These are phyloP conservation scores for Xylaria sp. DNA, from an alignment of 2,329 filamentous ascomycete species.

Conservation along the genomic window DNA sequence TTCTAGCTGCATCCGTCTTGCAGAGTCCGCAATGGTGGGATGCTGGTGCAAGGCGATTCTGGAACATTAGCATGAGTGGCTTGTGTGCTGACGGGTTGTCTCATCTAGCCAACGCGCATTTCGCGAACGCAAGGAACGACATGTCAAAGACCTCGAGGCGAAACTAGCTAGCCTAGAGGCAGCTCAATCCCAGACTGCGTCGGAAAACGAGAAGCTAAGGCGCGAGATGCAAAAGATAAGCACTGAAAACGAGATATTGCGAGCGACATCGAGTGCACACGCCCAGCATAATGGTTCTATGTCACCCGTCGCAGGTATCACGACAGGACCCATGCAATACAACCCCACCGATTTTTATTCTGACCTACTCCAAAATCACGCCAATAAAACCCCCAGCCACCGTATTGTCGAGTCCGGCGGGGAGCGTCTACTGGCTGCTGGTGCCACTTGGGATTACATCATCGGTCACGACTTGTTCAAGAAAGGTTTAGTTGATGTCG, in stretches of 20 bases:
- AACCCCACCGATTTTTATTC: constrained; percentile 78
- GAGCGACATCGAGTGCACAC: constrained; percentile 72
- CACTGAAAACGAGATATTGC: constrained; percentile 92
- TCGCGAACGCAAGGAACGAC: constrained; percentile 92
- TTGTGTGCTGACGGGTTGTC: constrained; percentile 18
- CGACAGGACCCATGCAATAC: constrained; percentile 75
- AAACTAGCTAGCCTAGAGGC: constrained; percentile 83
- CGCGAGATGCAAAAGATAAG: constrained; percentile 83
- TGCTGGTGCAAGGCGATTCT: not conserved
- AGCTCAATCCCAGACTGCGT: constrained; percentile 74
- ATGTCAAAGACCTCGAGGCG: constrained; percentile 90
- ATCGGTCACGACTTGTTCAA: constrained; percentile 81
- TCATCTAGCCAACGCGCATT: constrained; percentile 85
- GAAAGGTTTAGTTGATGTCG: constrained; percentile 82
- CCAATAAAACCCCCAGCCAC: constrained; percentile 72
- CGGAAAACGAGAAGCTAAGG: constrained; percentile 88
- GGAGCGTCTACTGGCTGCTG: constrained; percentile 76
- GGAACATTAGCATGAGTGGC: not conserved
- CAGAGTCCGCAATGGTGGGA: not conserved
- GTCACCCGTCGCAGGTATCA: constrained; percentile 57
- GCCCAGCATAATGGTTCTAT: constrained; percentile 50
- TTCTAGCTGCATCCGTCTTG: not conserved
- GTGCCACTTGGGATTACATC: constrained; percentile 90
- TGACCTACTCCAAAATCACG: constrained; percentile 68
- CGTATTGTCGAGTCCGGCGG: constrained; percentile 75